Base-by-base conservation (phyloP, 176 grass and related monocot species). In the Carex kokanica region DNA sequence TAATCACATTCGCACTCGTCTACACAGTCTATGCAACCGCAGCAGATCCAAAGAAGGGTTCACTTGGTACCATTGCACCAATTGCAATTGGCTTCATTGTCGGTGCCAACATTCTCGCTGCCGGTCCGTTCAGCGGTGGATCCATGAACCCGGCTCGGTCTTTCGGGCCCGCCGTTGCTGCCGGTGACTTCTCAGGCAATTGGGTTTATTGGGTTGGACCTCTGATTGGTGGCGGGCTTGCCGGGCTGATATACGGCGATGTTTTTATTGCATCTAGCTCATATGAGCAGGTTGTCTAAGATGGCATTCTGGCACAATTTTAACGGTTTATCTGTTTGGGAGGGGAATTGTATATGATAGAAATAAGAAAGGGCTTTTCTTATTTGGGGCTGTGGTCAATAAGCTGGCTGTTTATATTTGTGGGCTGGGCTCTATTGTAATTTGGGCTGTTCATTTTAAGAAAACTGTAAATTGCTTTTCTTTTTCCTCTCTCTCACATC, bases 71-170 rank as follows among this genome's bases (percentile, higher is more conserved):
- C 23, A 57, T 89, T 21, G 88, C 78, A 11, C 88, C 84, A 23
- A 85, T 89, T 34, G 88, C 88, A 12, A 89, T 89, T n/a, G 84
- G 88, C 2, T 86, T 89, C 56, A 86, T 89, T 54, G 88, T 86
- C 0, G 88, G 88, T 7, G 83, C 88, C 8, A 86, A 86, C 84
- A 86, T 89, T 53, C 83, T 89, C 12, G 88, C 84, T 5, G 83
- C 88, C 38, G 84, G 88, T 2, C 83, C 87, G 14, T 85, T 89
- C 83, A 77, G 64, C 1, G 78, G 87, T 31, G 83, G 87, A 9
- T 89, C 79, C 69, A 89, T 89, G 88, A 89, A 86, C 84, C 88
- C 84, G 2, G 84, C 88, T n/a, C 57, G 79, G 16, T 86, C 88
- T 32, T 89, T 89, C 54, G 79, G 88, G 15, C 84, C 88, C 0